Evolutionary conservation across 2,329 filamentous ascomycete species (phyloP).

Genomic region (Aspergillus hortae): DNA sequence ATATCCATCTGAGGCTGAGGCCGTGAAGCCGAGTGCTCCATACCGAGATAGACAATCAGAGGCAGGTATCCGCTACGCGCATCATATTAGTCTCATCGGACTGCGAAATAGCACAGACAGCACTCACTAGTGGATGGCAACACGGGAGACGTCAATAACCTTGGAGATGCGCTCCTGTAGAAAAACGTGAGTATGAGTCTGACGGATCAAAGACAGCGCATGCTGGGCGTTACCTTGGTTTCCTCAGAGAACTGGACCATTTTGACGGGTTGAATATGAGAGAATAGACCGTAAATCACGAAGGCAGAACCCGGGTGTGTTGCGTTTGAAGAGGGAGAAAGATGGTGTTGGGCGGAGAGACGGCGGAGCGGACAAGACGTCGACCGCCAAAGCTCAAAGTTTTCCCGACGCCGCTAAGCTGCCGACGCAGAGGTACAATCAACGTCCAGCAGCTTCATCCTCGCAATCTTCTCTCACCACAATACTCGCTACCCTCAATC

Average conservation of each 20-base stretch:
- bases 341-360: slow-evolving; percentile 9
- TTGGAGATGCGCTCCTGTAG: slow-evolving; percentile 91
- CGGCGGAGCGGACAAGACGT: slow-evolving; percentile 12
- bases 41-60: slow-evolving; percentile 94
- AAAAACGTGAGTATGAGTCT: slow-evolving; percentile 9
- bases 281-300: background rate
- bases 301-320: background rate
- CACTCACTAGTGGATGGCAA: slow-evolving; percentile 91
- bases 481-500: background rate
- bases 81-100: slow-evolving; percentile 16
- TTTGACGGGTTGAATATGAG: slow-evolving; percentile 15
- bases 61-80: slow-evolving; percentile 81
- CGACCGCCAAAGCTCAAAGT: slow-evolving; percentile 24
- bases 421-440: background rate
- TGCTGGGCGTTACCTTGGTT: slow-evolving; percentile 67
- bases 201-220: background rate
- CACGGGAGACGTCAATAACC: slow-evolving; percentile 89
- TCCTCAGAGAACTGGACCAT: slow-evolving; percentile 81
- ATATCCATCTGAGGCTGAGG: slow-evolving; percentile 1
- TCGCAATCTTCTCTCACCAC: background rate
- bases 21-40: slow-evolving; percentile 16
- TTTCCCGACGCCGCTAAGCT: slow-evolving; percentile 24
- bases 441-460: background rate
- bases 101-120: background rate
- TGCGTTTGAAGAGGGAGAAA: background rate